These are phyloP conservation scores for Cordyceps javanica DNA, from an alignment of 2,329 filamentous ascomycete species.

Conservation along the genomic window DNA sequence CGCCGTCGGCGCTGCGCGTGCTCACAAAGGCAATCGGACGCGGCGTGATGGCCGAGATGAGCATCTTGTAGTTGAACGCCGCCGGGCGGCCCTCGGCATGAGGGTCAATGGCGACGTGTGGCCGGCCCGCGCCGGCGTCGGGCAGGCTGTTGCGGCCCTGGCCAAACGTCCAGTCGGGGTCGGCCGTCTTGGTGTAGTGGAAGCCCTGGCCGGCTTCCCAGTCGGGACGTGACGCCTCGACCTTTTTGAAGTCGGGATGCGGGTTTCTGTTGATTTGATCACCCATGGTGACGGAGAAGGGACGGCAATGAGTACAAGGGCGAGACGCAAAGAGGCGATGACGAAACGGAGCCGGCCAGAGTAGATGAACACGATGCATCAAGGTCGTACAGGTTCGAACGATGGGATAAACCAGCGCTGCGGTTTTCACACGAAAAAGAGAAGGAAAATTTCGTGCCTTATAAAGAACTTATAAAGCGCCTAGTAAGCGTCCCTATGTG, in stretches of 20 bases:
- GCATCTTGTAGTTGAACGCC: conserved; percentile 80
- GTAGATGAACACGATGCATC: background rate
- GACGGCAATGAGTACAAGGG: background rate
- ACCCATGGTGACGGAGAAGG: conserved; percentile 19
- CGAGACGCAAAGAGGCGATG: background rate
- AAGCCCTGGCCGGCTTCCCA: conserved; percentile 47
- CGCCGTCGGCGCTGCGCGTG: conserved; percentile 53
- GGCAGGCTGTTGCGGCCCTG: conserved; percentile 53
- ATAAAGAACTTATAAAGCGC: conserved; percentile 6
- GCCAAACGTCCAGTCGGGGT: conserved; percentile 61
- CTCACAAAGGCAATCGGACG: conserved; percentile 68
- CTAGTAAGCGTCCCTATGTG: background rate
- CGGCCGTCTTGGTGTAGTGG: conserved; percentile 55
- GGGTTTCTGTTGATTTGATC: conserved; percentile 50
- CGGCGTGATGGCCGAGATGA: conserved; percentile 78
- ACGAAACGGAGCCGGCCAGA: background rate
- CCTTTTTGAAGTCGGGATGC: conserved; percentile 68
- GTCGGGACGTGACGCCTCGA: conserved; percentile 59
- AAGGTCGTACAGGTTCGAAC: background rate
- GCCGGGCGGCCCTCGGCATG: conserved; percentile 62
- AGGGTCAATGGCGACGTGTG: conserved; percentile 75
- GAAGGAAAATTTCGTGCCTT: background rate
- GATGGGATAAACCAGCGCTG: background rate
- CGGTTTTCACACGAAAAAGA: too few species aligned
- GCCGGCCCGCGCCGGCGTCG: conserved; percentile 27